phyloP scores from a whole-genome alignment of 805 yeast genomes.

The Barnettozyma populi region DNA sequence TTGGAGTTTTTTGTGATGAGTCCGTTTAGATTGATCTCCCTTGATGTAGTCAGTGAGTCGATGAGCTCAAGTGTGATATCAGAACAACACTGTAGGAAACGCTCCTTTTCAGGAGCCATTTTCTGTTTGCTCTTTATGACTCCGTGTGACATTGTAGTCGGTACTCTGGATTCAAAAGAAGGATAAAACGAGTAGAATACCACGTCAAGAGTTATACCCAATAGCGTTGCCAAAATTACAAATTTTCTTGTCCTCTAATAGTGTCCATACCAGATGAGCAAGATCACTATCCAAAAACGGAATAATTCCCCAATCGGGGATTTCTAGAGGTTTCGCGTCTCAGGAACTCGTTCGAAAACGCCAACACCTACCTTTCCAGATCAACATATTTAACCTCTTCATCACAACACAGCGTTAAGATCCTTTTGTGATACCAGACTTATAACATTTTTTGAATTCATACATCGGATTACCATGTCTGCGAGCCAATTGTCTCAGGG shows the following conservation, averaged over 20 bases:
- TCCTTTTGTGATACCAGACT: neutral
- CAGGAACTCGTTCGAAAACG: neutral
- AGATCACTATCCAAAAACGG: neutral
- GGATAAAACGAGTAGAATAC: neutral
- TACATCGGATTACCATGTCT: neutral
- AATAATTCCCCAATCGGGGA: neutral
- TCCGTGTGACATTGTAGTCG: conserved; percentile 23
- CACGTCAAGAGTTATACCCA: neutral
- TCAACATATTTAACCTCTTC: neutral
- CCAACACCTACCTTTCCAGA: neutral
- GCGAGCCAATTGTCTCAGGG: conserved; percentile 8
- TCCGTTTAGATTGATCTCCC: conserved; percentile 86
- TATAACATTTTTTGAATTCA: neutral
- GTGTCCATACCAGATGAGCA: conserved; percentile 7
- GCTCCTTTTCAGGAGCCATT: conserved; percentile 84
- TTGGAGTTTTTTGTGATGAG: conserved; percentile 80
- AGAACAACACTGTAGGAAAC: conserved; percentile 88
- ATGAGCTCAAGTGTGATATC: conserved; percentile 87
- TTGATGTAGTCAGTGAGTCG: conserved; percentile 63
- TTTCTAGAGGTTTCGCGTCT: neutral
- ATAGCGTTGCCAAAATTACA: conserved; percentile 4
- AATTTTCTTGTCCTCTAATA: neutral
- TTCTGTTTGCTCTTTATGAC: conserved; percentile 46
- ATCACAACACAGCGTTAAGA: neutral
- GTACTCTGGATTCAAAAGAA: neutral